These are phyloP conservation scores for Candida yuanshanica DNA, from an alignment of 805 yeast genomes.

Conservation along the genomic window DNA sequence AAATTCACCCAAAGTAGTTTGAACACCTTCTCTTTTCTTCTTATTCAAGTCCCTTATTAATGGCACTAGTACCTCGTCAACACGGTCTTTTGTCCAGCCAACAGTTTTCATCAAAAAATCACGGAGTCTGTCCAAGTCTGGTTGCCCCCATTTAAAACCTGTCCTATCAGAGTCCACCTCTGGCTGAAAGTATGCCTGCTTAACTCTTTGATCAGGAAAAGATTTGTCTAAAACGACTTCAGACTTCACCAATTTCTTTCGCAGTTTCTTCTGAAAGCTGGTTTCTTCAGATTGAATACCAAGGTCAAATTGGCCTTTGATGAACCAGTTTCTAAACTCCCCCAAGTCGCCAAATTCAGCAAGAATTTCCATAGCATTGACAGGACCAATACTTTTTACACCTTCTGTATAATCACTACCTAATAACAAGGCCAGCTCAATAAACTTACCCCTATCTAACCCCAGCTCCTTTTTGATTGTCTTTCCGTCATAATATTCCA, in stretches of 20 bases:
- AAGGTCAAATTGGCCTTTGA: conserved; percentile 34
- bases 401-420: conserved; percentile 98
- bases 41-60: conserved; percentile 73
- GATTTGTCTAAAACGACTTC: conserved; percentile 50
- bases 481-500: conserved; percentile 67
- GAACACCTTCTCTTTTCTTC: conserved; percentile 48
- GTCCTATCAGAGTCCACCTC: conserved; percentile 80
- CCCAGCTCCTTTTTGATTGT: conserved; percentile 64
- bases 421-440: conserved; percentile 74
- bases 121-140: conserved; percentile 76
- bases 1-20: conserved; percentile 59
- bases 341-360: conserved; percentile 66
- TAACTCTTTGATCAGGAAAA: conserved; percentile 68
- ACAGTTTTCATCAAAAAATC: conserved; percentile 61
- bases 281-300: conserved; percentile 36
- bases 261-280: conserved; percentile 50
- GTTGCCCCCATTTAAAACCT: conserved; percentile 83
- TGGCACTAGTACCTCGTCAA: conserved; percentile 83
- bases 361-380: conserved; percentile 79
- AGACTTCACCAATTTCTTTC: conserved; percentile 48
- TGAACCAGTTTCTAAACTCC: conserved; percentile 35
- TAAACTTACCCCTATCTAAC: conserved; percentile 54
- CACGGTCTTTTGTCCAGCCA: conserved; percentile 73
- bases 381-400: conserved; percentile 90
- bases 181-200: conserved; percentile 71